A percentile compares a stretch with the other conserved stretches of the same genome.
phyloP scores from a whole-genome alignment of 352 stramenopile species.

The Pythium sp. region DNA sequence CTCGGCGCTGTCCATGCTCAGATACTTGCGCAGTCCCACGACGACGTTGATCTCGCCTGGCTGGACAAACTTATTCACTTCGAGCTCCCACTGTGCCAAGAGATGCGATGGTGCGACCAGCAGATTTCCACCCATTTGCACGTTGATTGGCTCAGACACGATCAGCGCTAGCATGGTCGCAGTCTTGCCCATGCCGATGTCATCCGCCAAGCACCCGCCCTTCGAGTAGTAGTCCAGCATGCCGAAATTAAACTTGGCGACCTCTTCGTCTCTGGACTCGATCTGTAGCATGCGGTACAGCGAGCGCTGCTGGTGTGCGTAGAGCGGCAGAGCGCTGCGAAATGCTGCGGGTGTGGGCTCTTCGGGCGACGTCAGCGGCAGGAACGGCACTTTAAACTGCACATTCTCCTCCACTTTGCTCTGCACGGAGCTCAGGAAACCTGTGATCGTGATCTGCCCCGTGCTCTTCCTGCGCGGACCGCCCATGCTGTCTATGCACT shows the following conservation, averaged over 20 bases:
- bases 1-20: constrained; percentile 34
- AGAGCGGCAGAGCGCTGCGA: constrained; percentile 47
- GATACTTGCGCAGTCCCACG: constrained; percentile 54
- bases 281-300: constrained; percentile 85
- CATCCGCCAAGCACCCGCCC: constrained; percentile 70
- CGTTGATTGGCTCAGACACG: constrained; percentile 55
- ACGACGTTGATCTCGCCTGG: constrained; percentile 69
- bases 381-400: constrained; percentile 81
- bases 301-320: constrained; percentile 78
- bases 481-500: neutral
- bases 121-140: constrained; percentile 50
- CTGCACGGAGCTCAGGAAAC: constrained; percentile 41
- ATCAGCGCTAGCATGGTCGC: constrained; percentile 79
- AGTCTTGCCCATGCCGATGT: constrained; percentile 84
- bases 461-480: constrained; percentile 16
- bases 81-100: constrained; percentile 74
- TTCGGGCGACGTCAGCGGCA: constrained; percentile 68
- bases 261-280: constrained; percentile 57
- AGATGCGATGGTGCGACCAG: constrained; percentile 78
- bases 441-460: constrained; percentile 51
- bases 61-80: constrained; percentile 77
- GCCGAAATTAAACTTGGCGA: constrained; percentile 73
- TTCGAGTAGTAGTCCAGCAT: constrained; percentile 70
- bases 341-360: constrained; percentile 61
- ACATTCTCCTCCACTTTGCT: constrained; percentile 50